Conservation (phyloP, 306 rosid genomes). For the Trichosanthes truncata region DNA sequence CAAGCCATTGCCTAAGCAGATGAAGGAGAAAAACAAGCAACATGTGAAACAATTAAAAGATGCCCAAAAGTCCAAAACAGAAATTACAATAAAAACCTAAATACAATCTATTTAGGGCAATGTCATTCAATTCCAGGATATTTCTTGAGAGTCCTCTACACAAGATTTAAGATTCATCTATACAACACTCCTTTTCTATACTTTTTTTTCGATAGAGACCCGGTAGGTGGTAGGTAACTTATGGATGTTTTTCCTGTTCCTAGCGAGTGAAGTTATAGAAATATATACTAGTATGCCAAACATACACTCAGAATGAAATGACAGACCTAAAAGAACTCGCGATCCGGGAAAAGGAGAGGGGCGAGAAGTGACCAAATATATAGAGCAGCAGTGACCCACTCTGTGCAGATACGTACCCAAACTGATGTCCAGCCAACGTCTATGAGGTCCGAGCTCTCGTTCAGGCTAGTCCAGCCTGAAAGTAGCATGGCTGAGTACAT, state of each 20-base stretch:
- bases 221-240: background rate
- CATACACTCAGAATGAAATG: background rate
- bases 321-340: slow-evolving; percentile 49
- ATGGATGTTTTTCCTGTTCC: background rate
- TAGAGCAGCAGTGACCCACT: slow-evolving; percentile 77
- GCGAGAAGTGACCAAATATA: slow-evolving; percentile 78
- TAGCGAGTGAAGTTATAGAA: background rate
- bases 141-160: background rate
- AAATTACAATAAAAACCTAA: background rate
- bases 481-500: slow-evolving; percentile 98
- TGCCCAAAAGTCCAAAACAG: background rate
- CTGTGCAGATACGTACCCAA: slow-evolving; percentile 87
- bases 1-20: background rate
- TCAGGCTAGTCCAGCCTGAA: slow-evolving; percentile 79
- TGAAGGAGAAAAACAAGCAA: background rate
- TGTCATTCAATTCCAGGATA: background rate
- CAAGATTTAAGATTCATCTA: background rate
- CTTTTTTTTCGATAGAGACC: background rate
- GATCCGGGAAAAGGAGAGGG: slow-evolving; percentile 61
- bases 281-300: background rate
- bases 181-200: background rate
- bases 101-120: background rate
- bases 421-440: slow-evolving; percentile 98
- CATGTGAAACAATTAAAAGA: background rate
- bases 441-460: slow-evolving; percentile 67